Conservation (phyloP, 345 rosid species). For the Acer saccharum region DNA sequence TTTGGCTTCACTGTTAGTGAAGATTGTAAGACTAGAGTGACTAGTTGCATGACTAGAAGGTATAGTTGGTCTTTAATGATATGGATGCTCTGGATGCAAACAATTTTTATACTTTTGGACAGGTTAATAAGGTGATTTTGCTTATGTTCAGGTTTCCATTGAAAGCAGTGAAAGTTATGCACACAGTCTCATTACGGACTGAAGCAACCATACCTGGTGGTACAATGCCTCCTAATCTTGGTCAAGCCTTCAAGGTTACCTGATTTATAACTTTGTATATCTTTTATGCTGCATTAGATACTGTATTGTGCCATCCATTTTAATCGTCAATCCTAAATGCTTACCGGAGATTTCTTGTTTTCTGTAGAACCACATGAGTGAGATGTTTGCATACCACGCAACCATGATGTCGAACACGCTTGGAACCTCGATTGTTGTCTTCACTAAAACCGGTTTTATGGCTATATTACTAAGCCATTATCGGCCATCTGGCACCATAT, state of each 20-base stretch:
- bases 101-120: not conserved
- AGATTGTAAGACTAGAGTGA: not conserved
- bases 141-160: constrained; percentile 65
- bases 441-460: constrained; percentile 98
- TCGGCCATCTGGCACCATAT: constrained; percentile 94
- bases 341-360: constrained; percentile 24
- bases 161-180: constrained; percentile 99
- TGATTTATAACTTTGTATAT: not conserved
- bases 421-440: constrained; percentile 92
- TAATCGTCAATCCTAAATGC: constrained; percentile 13
- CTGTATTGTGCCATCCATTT: not conserved
- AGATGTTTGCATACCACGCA: constrained; percentile 99
- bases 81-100: not conserved
- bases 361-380: constrained; percentile 91
- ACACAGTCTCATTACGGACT: constrained; percentile 87
- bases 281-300: not conserved
- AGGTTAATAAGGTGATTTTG: constrained; percentile 16
- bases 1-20: not conserved
- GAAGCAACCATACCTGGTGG: constrained; percentile 86
- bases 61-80: not conserved
- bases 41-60: not conserved
- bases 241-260: constrained; percentile 79
- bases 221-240: constrained; percentile 85
- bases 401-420: constrained; percentile 99
- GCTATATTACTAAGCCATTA: constrained; percentile 89